Percentiles rank a stretch among this genome's conserved stretches.
These are phyloP conservation scores for Mycena rebaudengoi DNA, from an alignment of 768 basidiomycete genomes.

Conservation along the genomic window DNA sequence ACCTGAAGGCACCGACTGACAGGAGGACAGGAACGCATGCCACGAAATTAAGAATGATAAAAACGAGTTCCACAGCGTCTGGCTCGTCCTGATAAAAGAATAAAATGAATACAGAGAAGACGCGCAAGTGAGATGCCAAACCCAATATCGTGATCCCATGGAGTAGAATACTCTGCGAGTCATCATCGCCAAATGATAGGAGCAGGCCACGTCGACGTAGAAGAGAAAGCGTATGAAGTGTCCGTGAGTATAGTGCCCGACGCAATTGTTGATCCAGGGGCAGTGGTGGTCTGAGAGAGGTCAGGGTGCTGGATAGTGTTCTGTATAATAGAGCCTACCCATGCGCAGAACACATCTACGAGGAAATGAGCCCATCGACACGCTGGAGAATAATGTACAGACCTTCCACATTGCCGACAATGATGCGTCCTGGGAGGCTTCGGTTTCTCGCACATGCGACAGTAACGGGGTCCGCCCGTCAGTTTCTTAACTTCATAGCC, in stretches of 20 bases:
- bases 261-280: constrained; percentile 94
- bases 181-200: constrained; percentile 89
- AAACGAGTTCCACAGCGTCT: constrained; percentile 72
- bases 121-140: constrained; percentile 36
- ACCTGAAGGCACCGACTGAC: constrained; percentile 93
- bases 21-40: constrained; percentile 87
- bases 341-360: constrained; percentile 86
- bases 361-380: constrained; percentile 1
- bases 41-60: constrained; percentile 89
- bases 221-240: constrained; percentile 92
- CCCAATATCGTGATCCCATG: constrained; percentile 59
- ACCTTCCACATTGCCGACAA: constrained; percentile 88
- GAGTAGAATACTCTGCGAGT: constrained; percentile 65
- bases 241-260: constrained; percentile 92
- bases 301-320: constrained; percentile 18
- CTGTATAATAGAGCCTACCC: constrained; percentile 58
- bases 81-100: constrained; percentile 77
- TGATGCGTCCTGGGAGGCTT: constrained; percentile 95
- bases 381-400: constrained; percentile 33
- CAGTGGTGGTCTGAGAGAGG: constrained; percentile 79
- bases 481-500: constrained; percentile 92
- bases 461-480: constrained; percentile 85
- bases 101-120: neutral
- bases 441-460: constrained; percentile 84
- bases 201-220: constrained; percentile 90